Percentiles rank a stretch among this genome's conserved stretches.
phyloP scores from a whole-genome alignment of 2,329 filamentous ascomycete species.

The Byssoonygena ceratinophila region DNA sequence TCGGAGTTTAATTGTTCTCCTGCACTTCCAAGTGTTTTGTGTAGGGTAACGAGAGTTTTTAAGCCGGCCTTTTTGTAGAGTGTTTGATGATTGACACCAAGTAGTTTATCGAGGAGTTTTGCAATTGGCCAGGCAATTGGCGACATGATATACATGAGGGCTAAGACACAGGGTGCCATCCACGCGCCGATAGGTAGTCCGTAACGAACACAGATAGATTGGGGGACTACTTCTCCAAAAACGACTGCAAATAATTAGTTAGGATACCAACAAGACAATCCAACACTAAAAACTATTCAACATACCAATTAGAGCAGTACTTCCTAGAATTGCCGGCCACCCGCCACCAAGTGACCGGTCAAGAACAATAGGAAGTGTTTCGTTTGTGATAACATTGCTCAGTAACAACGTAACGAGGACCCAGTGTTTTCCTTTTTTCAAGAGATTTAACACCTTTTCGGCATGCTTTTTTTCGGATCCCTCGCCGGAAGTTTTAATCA shows the following conservation, averaged over 20 bases:
- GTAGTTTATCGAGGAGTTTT: constrained; percentile 83
- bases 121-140: constrained; percentile 90
- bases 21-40: constrained; percentile 69
- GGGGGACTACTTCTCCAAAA: constrained; percentile 91
- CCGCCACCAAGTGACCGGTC: constrained; percentile 89
- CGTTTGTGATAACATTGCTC: constrained; percentile 96
- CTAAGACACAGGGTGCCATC: constrained; percentile 78
- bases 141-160: constrained; percentile 83
- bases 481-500: constrained; percentile 75
- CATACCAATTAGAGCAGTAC: constrained; percentile 85
- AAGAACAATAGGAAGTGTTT: constrained; percentile 87
- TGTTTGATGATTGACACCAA: constrained; percentile 91
- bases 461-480: constrained; percentile 82
- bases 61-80: constrained; percentile 96
- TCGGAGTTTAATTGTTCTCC: constrained; percentile 86
- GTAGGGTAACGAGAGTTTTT: constrained; percentile 89
- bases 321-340: constrained; percentile 85
- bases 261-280: not conserved
- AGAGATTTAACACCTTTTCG: constrained; percentile 62
- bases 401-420: constrained; percentile 87
- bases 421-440: constrained; percentile 93
- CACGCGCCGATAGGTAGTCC: constrained; percentile 89
- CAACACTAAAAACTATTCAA: not conserved
- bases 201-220: constrained; percentile 92
- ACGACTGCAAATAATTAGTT: constrained; percentile 57